A percentile compares a stretch with the other conserved stretches of the same genome.
phyloP scores from a whole-genome alignment of 2,329 filamentous ascomycete species.

The Chalaropsis thielavioides region DNA sequence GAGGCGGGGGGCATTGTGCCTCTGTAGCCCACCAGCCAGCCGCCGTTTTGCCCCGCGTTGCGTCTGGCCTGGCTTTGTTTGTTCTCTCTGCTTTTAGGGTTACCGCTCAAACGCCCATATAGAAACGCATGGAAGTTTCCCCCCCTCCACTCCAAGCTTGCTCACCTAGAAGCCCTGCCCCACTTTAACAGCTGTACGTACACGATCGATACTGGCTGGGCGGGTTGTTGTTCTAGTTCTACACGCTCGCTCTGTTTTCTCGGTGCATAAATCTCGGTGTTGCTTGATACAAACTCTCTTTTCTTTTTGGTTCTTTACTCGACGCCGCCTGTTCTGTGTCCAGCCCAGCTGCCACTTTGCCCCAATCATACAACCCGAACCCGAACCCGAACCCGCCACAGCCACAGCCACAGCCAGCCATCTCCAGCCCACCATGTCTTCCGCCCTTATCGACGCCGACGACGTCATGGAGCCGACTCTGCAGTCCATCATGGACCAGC shows the following conservation, averaged over 20 bases:
- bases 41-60: too few species aligned
- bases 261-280: neutral
- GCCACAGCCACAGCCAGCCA: neutral
- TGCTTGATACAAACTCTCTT: neutral
- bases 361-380: neutral
- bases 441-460: conserved; percentile 34
- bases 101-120: neutral
- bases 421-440: conserved; percentile 26
- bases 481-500: conserved; percentile 88
- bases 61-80: neutral
- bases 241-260: neutral
- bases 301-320: neutral
- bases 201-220: neutral
- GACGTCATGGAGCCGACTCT: conserved; percentile 82
- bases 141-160: neutral
- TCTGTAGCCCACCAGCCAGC: neutral
- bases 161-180: neutral
- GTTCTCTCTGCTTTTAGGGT: neutral
- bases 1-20: neutral
- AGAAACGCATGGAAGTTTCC: neutral
- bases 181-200: neutral
- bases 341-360: neutral
- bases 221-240: neutral
- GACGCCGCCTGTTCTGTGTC: neutral
- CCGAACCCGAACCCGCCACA: neutral